phyloP scores from a whole-genome alignment of 768 basidiomycete genomes.

The Mycena galericulata region DNA sequence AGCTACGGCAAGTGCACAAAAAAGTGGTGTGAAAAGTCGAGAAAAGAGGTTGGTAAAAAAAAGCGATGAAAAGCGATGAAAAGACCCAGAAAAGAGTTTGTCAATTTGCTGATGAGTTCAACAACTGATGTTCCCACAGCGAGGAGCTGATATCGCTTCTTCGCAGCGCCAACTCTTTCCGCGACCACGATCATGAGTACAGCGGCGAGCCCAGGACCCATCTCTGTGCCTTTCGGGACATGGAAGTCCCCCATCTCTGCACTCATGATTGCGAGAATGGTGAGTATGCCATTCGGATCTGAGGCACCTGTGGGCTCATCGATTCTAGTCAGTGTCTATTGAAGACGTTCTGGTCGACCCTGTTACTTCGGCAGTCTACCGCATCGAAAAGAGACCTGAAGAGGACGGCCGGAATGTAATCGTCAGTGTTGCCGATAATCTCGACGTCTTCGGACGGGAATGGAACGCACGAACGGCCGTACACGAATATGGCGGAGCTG shows the following conservation, averaged over 20 bases:
- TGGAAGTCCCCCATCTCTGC: conserved; percentile 52
- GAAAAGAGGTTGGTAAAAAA: no score
- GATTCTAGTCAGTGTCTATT: conserved; percentile 12
- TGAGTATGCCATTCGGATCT: not conserved
- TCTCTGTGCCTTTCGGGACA: conserved; percentile 47
- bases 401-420: conserved; percentile 54
- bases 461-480: conserved; percentile 64
- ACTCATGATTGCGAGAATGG: conserved; percentile 43
- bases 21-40: no score
- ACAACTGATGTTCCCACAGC: no score
- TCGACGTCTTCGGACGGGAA: conserved; percentile 57
- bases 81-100: no score
- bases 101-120: no score
- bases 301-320: not conserved
- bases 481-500: conserved; percentile 70
- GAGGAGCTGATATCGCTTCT: no score
- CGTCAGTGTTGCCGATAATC: conserved; percentile 50
- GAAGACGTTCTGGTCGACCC: conserved; percentile 56
- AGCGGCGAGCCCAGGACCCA: not conserved
- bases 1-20: no score
- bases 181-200: not conserved
- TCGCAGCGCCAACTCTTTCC: no score
- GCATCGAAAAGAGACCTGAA: conserved; percentile 51
- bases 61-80: no score
- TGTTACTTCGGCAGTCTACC: conserved; percentile 53